Evolutionary conservation across 2,329 filamentous ascomycete species (phyloP).

Genomic region (Xylariaceae sp.): DNA sequence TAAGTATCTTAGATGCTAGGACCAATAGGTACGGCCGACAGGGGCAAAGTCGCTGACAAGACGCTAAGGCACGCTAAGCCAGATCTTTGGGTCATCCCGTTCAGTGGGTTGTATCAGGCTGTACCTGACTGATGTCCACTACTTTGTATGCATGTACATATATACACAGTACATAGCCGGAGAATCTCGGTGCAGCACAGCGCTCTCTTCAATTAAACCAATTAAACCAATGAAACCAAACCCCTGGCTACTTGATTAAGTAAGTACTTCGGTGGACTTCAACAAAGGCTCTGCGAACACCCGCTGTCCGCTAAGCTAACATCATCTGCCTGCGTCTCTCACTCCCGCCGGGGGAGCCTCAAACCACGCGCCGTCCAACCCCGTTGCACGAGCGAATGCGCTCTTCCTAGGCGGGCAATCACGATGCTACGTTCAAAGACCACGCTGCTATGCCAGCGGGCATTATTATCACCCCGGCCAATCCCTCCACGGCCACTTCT

Average conservation of each 20-base stretch:
- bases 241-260: too few relatives aligned
- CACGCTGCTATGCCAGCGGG: conserved; percentile 10
- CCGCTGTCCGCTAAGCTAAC: background rate
- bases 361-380: conserved; percentile 7
- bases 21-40: background rate
- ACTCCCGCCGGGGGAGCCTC: background rate
- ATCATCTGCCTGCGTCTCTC: background rate
- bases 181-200: too few relatives aligned
- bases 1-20: too few relatives aligned
- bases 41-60: background rate
- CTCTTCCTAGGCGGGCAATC: background rate
- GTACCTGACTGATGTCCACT: too few relatives aligned
- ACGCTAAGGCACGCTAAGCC: background rate
- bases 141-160: too few relatives aligned
- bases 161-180: too few relatives aligned
- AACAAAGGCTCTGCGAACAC: background rate
- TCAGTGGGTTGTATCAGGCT: too few relatives aligned
- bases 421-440: background rate
- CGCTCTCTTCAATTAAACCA: too few relatives aligned
- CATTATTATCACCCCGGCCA: background rate
- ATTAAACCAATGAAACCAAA: too few relatives aligned
- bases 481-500: background rate
- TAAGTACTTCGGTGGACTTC: too few relatives aligned
- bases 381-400: background rate
- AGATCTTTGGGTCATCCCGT: background rate